phyloP scores from a whole-genome alignment of 2,329 filamentous ascomycete genomes.

The Sclerotinia trifoliorum region DNA sequence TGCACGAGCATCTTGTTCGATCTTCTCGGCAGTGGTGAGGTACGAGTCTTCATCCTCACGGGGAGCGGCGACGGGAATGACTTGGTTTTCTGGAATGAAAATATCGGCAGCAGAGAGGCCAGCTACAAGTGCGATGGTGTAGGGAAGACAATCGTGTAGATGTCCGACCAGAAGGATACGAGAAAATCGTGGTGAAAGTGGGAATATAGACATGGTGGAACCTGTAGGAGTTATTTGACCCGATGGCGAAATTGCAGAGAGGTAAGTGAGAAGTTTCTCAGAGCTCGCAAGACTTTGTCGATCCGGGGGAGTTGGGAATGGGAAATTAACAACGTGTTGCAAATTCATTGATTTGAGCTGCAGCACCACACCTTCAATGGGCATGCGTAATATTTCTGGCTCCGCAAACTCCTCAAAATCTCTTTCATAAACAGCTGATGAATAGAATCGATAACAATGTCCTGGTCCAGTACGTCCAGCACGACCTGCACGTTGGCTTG shows the following conservation, averaged over 20 bases:
- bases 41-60: constrained; percentile 50
- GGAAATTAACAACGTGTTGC: constrained; percentile 87
- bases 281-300: constrained; percentile 73
- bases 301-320: constrained; percentile 89
- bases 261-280: constrained; percentile 80
- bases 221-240: constrained; percentile 82
- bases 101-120: constrained; percentile 85
- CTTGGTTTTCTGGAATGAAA: constrained; percentile 79
- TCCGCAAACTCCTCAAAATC: constrained; percentile 84
- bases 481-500: constrained; percentile 86
- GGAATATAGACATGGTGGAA: constrained; percentile 81
- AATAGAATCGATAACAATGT: constrained; percentile 93
- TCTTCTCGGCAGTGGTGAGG: constrained; percentile 65
- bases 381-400: constrained; percentile 86
- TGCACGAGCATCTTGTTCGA: constrained; percentile 68
- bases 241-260: constrained; percentile 71
- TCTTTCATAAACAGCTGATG: constrained; percentile 87
- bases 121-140: constrained; percentile 85
- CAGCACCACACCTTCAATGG: constrained; percentile 87
- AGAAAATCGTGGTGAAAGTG: constrained; percentile 84
- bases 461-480: constrained; percentile 93
- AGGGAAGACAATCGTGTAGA: constrained; percentile 75
- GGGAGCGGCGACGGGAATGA: constrained; percentile 57
- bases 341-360: constrained; percentile 95
- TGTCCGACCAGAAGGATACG: constrained; percentile 90